Evolutionary conservation across 805 yeast genomes (phyloP), one percentile per base, ranked within the genome.

Genomic region (Cyberlindnera suaveolens): DNA sequence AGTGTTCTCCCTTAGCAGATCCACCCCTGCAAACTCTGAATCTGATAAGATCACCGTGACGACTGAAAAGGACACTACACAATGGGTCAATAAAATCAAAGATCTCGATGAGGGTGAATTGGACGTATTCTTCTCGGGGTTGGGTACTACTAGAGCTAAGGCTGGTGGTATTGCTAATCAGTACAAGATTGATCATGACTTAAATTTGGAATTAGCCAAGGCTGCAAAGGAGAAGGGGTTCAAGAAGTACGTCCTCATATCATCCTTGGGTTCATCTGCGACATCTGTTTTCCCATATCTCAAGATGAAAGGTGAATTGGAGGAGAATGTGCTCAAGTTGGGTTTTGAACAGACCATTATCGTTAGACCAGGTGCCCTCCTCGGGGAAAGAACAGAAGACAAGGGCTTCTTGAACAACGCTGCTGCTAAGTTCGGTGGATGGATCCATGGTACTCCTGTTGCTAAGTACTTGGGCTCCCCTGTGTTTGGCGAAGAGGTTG

Each of bases 161-260:
- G 96, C 88, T 5, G 95, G 96, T 15, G 71, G 84, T 1, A 65
- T 78, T n/a, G 85, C 75, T 19, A 74, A 77, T 20, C 93, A 85
- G 63, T 70, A 73, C 51, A 70, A 72, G 52, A 79, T 89, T 51
- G 96, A 89, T 56, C 76, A 80, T 51, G 95, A 85, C 43, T 67
- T 82, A 53, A 87, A 86, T 56, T 59, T 75, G 34, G 77, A 71
- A 33, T 65, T 82, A 31, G 95, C 95, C 5, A 74, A 77, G 51
- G 82, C 81, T 6, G 96, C 96, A 1, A 82, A 77, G 57, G 77
- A 68, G 5, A 72, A 75, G 2, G 93, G 93, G 1, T 78, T 78
- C 51, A 70, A 73, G 33, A 82, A 88, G 1, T 78, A 76, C 49
- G 80, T 89, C 4, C 58, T 89, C 13, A 73, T 89, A 5, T 78